Conservation (phyloP, 805 yeast genomes). For the Starmerella kuoi region DNA sequence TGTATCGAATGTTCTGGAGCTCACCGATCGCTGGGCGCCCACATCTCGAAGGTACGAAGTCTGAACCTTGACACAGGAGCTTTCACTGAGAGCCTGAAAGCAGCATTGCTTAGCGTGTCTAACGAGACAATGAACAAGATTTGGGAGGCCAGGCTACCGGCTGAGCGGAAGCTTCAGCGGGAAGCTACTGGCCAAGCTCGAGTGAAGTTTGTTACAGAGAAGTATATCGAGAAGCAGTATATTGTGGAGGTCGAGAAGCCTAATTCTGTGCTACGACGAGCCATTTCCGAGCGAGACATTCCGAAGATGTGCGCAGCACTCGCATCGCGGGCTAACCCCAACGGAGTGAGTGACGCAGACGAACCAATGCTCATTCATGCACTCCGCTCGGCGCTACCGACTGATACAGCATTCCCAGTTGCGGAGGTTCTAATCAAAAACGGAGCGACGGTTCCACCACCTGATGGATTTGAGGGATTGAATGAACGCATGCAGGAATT, state of each 20-base stretch:
- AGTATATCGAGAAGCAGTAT: conserved; percentile 48
- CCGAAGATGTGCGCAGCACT: conserved; percentile 27
- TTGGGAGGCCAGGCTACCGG: conserved; percentile 39
- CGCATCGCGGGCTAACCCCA: conserved; percentile 32
- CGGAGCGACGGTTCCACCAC: conserved; percentile 28
- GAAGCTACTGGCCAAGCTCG: conserved; percentile 37
- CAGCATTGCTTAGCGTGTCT: conserved; percentile 43
- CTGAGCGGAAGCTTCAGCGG: conserved; percentile 27
- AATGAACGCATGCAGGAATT: conserved; percentile 11
- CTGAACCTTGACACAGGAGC: conserved; percentile 54
- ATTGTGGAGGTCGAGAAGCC: conserved; percentile 29
- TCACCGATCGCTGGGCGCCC: conserved; percentile 79
- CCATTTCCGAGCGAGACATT: conserved; percentile 28
- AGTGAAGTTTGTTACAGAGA: conserved; percentile 46
- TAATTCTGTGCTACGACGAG: conserved; percentile 27
- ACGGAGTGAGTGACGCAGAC: conserved; percentile 24
- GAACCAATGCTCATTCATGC: conserved; percentile 29
- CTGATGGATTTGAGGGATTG: conserved; percentile 13
- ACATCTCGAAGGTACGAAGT: conserved; percentile 65
- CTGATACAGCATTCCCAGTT: conserved; percentile 26
- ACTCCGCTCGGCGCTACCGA: conserved; percentile 24
- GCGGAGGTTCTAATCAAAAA: conserved; percentile 32
- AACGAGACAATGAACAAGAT: conserved; percentile 47
- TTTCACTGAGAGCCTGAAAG: conserved; percentile 46
- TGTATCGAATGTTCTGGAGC: conserved; percentile 81